Evolutionary conservation across 2,329 filamentous ascomycete genomes (phyloP), one percentile per base, ranked within the genome.

Genomic region (Pleurostoma richardsiae): DNA sequence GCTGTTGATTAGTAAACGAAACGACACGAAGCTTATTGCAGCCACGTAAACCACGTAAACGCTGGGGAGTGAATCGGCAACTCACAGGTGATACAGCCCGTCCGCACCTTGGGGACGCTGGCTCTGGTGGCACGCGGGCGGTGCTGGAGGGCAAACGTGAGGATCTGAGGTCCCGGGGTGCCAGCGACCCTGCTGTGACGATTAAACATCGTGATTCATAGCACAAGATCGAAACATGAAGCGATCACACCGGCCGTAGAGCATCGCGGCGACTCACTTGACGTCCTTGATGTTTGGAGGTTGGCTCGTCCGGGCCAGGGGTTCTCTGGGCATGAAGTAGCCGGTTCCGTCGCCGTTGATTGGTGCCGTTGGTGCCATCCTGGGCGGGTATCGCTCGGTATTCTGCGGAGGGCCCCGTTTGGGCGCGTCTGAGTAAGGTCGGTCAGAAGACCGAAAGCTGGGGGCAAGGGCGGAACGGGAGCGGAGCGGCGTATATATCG

Each of bases 71-170:
- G 7, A 31, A 10, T 11, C 8, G n/a, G n/a, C 33, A 36, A 58
- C 61, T 60, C 50, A 64, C 61, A 64, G 44, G 60, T 60, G 28
- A 59, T 50, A 45, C 61, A 63, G 6, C 61, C 60, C 10, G 61
- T 63, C 26, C 60, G 52, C 5, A 63, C 61, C 43, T 63, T 63
- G 45, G 59, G 53, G 26, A 55, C 58, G 41, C 59, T 63, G 45
- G 62, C 58, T 28, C 64, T 55, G 2, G 55, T 62, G 19, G 56
- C 58, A 26, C 59, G 55, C 6, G 62, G 62, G 6, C 61, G 54
- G 39, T 55, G 59, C 29, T 56, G 50, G 6, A 65, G 49, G 6
- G 62, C 54, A 48, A 64, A 65, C 2, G 56, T 64, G 6, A 59
- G 42, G 41, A 61, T 58, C 11, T 51, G 52, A 19, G 56, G 50